phyloP scores from a whole-genome alignment of 179 eudicot genomes.

The Drosera spatulata region DNA sequence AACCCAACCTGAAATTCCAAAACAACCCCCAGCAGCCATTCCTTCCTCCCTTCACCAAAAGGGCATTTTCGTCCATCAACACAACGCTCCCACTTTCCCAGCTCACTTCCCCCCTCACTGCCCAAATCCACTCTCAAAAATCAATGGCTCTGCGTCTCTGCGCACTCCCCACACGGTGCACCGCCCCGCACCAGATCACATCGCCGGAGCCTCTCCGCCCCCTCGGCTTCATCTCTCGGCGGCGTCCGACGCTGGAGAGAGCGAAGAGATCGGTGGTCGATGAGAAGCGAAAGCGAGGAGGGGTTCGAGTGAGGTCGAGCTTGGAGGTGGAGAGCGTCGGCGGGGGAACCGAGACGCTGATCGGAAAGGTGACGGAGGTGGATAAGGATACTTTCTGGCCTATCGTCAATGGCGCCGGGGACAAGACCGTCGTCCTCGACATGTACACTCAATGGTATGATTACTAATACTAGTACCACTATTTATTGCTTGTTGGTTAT shows the following conservation, averaged over 20 bases:
- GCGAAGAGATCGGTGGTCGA: conserved; percentile 4
- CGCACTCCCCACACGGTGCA: neutral
- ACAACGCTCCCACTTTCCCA: neutral
- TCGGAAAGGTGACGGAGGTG: conserved; percentile 85
- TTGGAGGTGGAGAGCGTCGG: conserved; percentile 28
- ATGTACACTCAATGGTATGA: conserved; percentile 46
- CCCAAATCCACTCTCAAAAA: neutral
- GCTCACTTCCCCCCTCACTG: neutral
- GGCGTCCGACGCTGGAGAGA: neutral
- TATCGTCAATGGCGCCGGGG: conserved; percentile 62
- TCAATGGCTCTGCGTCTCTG: conserved; percentile 30
- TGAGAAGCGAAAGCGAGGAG: neutral
- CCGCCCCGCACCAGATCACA: conserved; percentile 9
- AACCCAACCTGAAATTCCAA: neutral
- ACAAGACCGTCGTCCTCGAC: conserved; percentile 59
- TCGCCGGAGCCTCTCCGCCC: conserved; percentile 10
- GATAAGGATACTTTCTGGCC: conserved; percentile 89
- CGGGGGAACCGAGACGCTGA: conserved; percentile 13
- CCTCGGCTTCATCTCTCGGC: neutral
- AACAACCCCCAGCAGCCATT: neutral
- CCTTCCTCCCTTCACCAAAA: neutral
- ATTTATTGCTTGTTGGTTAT: no score
- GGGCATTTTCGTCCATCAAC: neutral
- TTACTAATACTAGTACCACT: neutral
- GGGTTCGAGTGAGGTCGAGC: conserved; percentile 26